phyloP scores from a whole-genome alignment of 768 basidiomycete genomes.

The Hypholoma sublateritium region DNA sequence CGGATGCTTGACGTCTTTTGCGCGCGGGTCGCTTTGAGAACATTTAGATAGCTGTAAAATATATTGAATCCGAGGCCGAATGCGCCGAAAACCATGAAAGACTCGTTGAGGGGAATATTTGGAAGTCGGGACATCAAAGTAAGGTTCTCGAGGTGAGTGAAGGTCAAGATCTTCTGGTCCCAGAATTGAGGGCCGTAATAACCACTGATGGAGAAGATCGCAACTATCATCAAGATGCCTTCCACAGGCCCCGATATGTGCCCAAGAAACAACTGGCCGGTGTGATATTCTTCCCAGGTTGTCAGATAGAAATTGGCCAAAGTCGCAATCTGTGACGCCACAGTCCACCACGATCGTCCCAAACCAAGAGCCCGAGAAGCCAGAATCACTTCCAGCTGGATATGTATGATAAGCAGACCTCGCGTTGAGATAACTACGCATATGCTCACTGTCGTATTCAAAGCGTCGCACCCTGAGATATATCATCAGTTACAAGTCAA shows the following conservation, averaged over 20 bases:
- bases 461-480: slow-evolving; percentile 76
- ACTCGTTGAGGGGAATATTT: slow-evolving; percentile 76
- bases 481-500: not conserved
- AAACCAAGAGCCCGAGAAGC: slow-evolving; percentile 84
- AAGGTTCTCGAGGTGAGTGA: slow-evolving; percentile 54
- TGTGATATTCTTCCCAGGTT: slow-evolving; percentile 88
- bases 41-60: slow-evolving; percentile 73
- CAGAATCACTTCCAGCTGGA: slow-evolving; percentile 84
- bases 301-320: slow-evolving; percentile 80
- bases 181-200: slow-evolving; percentile 80
- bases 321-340: slow-evolving; percentile 78
- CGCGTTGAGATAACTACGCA: not conserved
- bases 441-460: slow-evolving; percentile 83
- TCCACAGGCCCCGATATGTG: slow-evolving; percentile 96
- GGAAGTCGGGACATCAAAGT: slow-evolving; percentile 53
- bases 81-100: slow-evolving; percentile 82
- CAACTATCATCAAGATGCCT: slow-evolving; percentile 85
- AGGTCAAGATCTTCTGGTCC: slow-evolving; percentile 67
- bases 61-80: slow-evolving; percentile 81
- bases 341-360: slow-evolving; percentile 96
- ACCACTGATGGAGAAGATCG: slow-evolving; percentile 77
- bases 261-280: slow-evolving; percentile 88
- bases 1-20: slow-evolving; percentile 35
- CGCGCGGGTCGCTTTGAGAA: slow-evolving; percentile 54
- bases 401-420: not conserved